Evolutionary conservation across 1,139 yeast species (phyloP).

Genomic region (Scheffersomyces parashehatae): DNA sequence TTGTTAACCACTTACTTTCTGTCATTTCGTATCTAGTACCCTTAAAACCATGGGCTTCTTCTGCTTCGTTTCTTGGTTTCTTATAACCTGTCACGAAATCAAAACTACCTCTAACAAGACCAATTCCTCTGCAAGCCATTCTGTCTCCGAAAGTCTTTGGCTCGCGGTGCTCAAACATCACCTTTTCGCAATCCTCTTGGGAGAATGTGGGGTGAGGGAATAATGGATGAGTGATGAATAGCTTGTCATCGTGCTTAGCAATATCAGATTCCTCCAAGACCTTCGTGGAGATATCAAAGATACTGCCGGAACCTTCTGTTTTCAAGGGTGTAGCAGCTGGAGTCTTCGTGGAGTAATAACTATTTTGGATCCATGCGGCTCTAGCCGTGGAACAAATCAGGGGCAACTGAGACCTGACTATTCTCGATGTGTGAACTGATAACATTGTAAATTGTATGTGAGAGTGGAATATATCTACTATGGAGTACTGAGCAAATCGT

Average conservation of each 20-base stretch:
- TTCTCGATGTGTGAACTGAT: not conserved
- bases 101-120: constrained; percentile 48
- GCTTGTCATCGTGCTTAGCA: constrained; percentile 26
- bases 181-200: constrained; percentile 45
- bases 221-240: constrained; percentile 44
- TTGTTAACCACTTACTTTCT: constrained; percentile 64
- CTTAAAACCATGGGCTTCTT: constrained; percentile 35
- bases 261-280: constrained; percentile 24
- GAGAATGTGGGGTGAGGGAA: constrained; percentile 60
- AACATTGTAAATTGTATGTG: not conserved
- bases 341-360: not conserved
- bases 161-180: constrained; percentile 53
- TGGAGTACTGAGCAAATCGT: too few relatives aligned
- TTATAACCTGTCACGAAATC: constrained; percentile 69
- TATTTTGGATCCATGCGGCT: not conserved
- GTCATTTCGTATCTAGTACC: constrained; percentile 60
- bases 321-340: not conserved
- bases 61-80: constrained; percentile 41
- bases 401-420: not conserved
- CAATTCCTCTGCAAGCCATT: constrained; percentile 51
- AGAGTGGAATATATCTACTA: not conserved
- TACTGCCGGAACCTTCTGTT: not conserved
- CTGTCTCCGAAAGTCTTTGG: constrained; percentile 53
- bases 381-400: not conserved
- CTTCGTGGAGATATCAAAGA: constrained; percentile 30